Conservation (phyloP, 2,329 filamentous ascomycete genomes). For the Alternaria sp. region DNA sequence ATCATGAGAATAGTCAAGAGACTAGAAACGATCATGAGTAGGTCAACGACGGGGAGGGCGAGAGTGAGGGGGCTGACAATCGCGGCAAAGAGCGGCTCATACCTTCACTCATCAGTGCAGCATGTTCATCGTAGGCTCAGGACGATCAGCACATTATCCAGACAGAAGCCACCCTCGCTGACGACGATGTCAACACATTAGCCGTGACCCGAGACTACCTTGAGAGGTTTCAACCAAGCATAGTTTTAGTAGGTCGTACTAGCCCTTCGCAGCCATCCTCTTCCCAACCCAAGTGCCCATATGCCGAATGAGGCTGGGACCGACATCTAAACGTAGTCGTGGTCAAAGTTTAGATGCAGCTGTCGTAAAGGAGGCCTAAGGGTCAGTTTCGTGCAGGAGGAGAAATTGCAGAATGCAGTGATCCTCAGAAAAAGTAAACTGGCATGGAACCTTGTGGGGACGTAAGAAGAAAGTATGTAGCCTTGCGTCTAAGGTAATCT, state of each 20-base stretch:
- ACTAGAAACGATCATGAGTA: not conserved
- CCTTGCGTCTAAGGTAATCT: not conserved
- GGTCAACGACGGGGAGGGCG: not conserved
- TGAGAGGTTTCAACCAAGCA: not conserved
- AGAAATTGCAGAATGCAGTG: slow-evolving; percentile 1
- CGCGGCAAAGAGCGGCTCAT: not conserved
- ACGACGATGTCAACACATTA: not conserved
- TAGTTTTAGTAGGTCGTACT: not conserved
- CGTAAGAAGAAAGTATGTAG: not conserved
- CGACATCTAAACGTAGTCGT: not conserved
- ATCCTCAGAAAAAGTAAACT: not conserved
- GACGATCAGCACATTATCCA: not conserved
- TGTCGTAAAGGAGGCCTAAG: not conserved
- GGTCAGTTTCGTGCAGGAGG: not conserved
- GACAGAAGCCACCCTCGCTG: not conserved
- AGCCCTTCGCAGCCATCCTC: not conserved
- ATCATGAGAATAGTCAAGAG: not conserved
- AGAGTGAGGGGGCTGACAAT: not conserved
- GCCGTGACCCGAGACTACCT: not conserved
- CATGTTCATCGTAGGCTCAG: not conserved
- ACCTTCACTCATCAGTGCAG: not conserved
- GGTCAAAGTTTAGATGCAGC: not conserved
- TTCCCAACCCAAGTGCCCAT: not conserved
- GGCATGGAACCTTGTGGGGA: not conserved
- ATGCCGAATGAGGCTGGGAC: not conserved